Base-by-base conservation (phyloP, 345 rosid genomes). In the Trapa incisa region DNA sequence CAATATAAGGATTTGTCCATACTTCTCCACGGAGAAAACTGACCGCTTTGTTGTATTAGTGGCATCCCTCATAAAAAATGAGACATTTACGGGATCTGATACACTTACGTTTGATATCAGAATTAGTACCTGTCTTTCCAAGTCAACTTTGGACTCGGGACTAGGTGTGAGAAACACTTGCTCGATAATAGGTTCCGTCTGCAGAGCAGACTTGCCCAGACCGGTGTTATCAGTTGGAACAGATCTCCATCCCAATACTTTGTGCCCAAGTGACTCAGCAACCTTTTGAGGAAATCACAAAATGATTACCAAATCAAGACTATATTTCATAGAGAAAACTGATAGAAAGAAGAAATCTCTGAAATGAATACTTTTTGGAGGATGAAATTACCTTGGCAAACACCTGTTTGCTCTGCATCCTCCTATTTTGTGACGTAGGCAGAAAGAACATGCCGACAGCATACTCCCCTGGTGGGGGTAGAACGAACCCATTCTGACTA, bases 361-460 rank as follows among this genome's bases (percentile, higher is more conserved):
- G 29, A 50, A 50, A 1, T 2, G 33, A 58, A 32, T 5, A 58
- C 37, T 12, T 22, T 32, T 8, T n/a, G 11, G 35, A 1, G 4
- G 15, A 36, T 42, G 29, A 71, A 47, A 67, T 65, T 77, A 95
- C 99, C 97, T 87, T 87, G 1, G 91, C 80, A 78, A 95, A 95
- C 17, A 89, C 96, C 65, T 74, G 81, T 73, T 85, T 95, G 85
- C 99, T 84, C 69, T 95, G 91, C 50, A 76, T 82, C 80, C 88
- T 85, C 45, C 99, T 82, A 66, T 69, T 74, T 48, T 84, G 86
- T 2, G 83, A 82, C 0, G 92, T 86, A 61, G 99, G 99, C 79
- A 95, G 74, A 80, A 89, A 95, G 76, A 95, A 72, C 99, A 95
- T 95, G 36, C 99, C 99, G 71, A 95, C 93, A 37, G 97, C 99